These are phyloP conservation scores for Eucalyptus erythrocorys DNA, from an alignment of 345 rosid species.

Conservation along the genomic window DNA sequence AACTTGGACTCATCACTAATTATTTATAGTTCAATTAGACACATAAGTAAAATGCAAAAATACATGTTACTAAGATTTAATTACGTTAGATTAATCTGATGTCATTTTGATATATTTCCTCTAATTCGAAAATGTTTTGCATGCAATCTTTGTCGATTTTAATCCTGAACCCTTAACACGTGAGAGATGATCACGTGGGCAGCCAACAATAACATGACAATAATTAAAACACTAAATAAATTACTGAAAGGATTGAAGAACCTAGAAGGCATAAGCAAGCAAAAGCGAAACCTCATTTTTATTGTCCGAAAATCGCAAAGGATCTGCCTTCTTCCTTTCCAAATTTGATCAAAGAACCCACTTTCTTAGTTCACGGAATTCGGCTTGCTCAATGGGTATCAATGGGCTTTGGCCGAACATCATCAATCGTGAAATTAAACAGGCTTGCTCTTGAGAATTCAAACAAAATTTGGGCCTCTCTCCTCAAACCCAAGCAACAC, in stretches of 20 bases:
- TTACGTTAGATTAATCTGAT: too few species aligned
- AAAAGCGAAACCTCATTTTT: neutral
- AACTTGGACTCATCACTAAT: too few species aligned
- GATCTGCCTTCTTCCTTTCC: neutral
- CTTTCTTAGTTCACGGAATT: neutral
- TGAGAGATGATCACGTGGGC: neutral
- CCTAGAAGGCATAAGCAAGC: neutral
- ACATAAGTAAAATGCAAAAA: too few species aligned
- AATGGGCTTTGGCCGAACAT: neutral
- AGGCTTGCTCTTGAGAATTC: neutral
- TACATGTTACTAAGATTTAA: too few species aligned
- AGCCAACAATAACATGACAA: rapidly evolving
- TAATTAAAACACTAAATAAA: too few species aligned
- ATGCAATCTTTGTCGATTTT: too few species aligned
- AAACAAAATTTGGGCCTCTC: neutral
- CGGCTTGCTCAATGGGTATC: neutral
- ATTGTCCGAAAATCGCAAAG: neutral
- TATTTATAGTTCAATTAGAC: too few species aligned
- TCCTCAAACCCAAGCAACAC: neutral
- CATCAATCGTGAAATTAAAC: neutral
- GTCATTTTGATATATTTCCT: too few species aligned
- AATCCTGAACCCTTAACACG: neutral
- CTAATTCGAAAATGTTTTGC: too few species aligned
- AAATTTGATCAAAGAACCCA: neutral
- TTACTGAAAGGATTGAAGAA: neutral